Evolutionary conservation across 176 grass and related monocot genomes (phyloP), one percentile per base, ranked within the genome.

Genomic region (Otatea glauca): DNA sequence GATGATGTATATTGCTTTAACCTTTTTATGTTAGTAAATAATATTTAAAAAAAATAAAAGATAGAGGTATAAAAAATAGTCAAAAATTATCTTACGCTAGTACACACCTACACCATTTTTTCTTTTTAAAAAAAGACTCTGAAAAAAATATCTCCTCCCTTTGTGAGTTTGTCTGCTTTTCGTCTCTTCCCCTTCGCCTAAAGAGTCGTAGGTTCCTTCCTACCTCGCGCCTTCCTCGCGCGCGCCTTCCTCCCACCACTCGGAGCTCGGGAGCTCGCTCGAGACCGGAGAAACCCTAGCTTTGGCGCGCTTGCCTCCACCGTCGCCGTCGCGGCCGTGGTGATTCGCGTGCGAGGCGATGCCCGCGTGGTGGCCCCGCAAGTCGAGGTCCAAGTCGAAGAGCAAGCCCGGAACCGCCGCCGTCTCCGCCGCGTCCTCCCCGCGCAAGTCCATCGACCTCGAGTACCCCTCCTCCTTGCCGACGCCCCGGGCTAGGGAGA

Each of bases 301-400:
- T 21, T 2, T 41, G 5, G 43, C 55, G 41, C 41, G 41, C 41
- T 3, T 20, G 9, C 14, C 49, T 51, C 49, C 16, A 51, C 49
- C 51, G 17, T 47, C 27, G 7, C 14, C 49, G 56, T 7, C n/a
- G 38, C 34, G 0, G 49, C 49, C 35, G 81, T 82, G 79, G 78
- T 38, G 58, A 6, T 74, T 37, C 82, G 77, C 81, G 78, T 47
- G 86, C 60, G 88, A 54, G 88, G 73, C 80, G 84, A 90, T 90
- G 89, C 89, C 88, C 49, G 89, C 85, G 84, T 90, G 89, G 89
- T 90, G 84, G 84, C 16, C 27, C 17, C 6, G 11, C 41, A 90
- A 87, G 21, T 67, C 76, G 20, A 90, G 85, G 85, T 86, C 88
- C 2, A 97, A 79, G 85, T 77, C 89, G 4, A 89, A 88, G 84